These are phyloP conservation scores for Debaryomyces subglobosus DNA, from an alignment of 1,139 yeast species.

Conservation along the genomic window DNA sequence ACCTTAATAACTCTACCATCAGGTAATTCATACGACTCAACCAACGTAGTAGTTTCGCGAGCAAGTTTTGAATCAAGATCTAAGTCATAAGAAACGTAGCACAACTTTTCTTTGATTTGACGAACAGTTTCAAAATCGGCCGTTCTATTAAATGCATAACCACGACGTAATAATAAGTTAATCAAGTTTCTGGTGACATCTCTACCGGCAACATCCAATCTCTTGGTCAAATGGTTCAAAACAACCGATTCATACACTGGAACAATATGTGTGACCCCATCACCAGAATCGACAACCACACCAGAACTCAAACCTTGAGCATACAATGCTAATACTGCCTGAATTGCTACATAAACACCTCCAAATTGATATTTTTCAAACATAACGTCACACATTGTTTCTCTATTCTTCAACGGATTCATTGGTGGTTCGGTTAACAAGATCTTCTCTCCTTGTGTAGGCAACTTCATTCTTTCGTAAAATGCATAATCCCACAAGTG, in stretches of 20 bases:
- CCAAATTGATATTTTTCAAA: conserved; percentile 94
- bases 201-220: conserved; percentile 97
- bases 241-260: conserved; percentile 98
- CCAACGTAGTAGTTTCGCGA: conserved; percentile 91
- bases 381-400: conserved; percentile 95
- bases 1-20: conserved; percentile 94
- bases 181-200: conserved; percentile 95
- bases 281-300: conserved; percentile 97
- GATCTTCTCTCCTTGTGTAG: conserved; percentile 76
- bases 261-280: conserved; percentile 89
- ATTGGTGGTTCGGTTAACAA: conserved; percentile 96
- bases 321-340: conserved; percentile 94
- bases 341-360: conserved; percentile 97
- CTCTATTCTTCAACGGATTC: conserved; percentile 93
- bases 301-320: conserved; percentile 98
- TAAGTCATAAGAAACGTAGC: conserved; percentile 93
- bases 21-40: conserved; percentile 89
- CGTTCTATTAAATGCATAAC: conserved; percentile 96
- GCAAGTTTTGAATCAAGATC: conserved; percentile 87
- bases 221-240: conserved; percentile 85
- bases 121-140: conserved; percentile 99
- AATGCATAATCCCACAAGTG: conserved; percentile 98
- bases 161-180: conserved; percentile 87
- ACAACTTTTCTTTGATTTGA: conserved; percentile 93
- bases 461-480: conserved; percentile 81